These are phyloP conservation scores for Calocera cornea DNA, from an alignment of 768 basidiomycete species.

Conservation along the genomic window DNA sequence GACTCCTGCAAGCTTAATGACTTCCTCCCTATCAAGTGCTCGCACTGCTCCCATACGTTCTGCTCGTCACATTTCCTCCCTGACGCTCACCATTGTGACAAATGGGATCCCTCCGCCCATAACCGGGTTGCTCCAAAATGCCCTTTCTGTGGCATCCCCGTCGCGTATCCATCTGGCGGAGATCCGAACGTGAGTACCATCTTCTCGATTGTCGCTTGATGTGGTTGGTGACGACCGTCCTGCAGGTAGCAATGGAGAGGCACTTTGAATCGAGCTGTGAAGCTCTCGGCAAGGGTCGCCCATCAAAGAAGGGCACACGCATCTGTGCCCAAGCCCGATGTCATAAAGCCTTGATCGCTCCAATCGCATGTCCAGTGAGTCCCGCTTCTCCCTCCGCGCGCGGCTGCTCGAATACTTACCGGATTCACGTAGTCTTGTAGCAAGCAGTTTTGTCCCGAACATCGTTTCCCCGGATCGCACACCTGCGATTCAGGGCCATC, in stretches of 20 bases:
- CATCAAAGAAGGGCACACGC: not conserved
- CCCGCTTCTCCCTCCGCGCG: not conserved
- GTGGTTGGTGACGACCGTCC: not conserved
- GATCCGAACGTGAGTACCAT: not conserved
- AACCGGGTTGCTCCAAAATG: not conserved
- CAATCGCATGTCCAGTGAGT: not conserved
- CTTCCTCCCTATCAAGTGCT: not conserved
- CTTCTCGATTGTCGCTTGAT: not conserved
- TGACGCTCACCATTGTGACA: not conserved
- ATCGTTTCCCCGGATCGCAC: not conserved
- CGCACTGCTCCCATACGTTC: not conserved
- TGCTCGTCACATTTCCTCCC: not conserved
- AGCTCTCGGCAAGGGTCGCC: not conserved
- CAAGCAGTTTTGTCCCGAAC: not conserved
- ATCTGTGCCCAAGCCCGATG: not conserved
- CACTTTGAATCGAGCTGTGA: not conserved
- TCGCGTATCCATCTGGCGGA: not conserved
- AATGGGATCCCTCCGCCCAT: not conserved
- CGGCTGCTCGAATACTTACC: not conserved
- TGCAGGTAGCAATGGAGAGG: not conserved
- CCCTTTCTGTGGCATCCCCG: not conserved
- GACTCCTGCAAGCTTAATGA: slow-evolving; percentile 1
- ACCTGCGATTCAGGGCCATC: not conserved
- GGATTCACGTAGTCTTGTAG: not conserved
- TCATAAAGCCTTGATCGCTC: not conserved